Conservation (phyloP, 2,329 filamentous ascomycete genomes). For the Epichloe typhina region DNA sequence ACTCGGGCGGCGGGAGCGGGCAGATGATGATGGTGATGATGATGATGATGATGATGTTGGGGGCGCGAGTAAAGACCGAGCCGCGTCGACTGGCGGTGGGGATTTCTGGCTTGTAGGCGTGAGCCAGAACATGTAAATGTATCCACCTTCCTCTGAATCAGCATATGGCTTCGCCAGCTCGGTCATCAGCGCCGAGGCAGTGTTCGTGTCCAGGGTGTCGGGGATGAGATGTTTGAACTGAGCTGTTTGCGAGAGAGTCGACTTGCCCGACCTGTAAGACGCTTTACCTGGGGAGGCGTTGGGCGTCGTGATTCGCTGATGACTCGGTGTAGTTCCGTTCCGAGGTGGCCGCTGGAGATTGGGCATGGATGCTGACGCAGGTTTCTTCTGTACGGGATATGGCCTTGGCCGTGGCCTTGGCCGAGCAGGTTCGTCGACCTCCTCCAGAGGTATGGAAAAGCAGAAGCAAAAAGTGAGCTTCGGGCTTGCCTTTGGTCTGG, state of each 20-base stretch:
- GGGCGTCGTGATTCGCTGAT: conserved; percentile 3
- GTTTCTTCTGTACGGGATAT: conserved; percentile 30
- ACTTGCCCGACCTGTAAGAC: conserved; percentile 17
- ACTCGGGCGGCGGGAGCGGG: conserved; percentile 34
- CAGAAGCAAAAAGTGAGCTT: conserved; percentile 36
- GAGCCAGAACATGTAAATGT: conserved; percentile 98
- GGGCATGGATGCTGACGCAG: conserved; percentile 11
- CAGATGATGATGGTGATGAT: conserved; percentile 6
- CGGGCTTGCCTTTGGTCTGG: conserved; percentile 16
- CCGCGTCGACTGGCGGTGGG: conserved; percentile 43
- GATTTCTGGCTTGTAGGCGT: conserved; percentile 48
- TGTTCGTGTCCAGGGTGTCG: conserved; percentile 48
- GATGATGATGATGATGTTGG: conserved; percentile 24
- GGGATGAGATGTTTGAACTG: conserved; percentile 48
- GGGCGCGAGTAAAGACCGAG: conserved; percentile 44
- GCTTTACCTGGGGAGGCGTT: conserved; percentile 17
- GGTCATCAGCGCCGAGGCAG: conserved; percentile 55
- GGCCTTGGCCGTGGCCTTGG: conserved; percentile 29
- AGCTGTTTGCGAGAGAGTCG: conserved; percentile 18
- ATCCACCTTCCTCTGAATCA: conserved; percentile 68
- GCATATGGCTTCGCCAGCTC: conserved; percentile 58
- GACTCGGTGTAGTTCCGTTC: background rate
- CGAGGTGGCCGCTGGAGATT: background rate
- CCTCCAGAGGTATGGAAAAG: conserved; percentile 35
- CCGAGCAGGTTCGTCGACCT: conserved; percentile 23